Percentiles rank a stretch among this genome's conserved stretches.
phyloP scores from a whole-genome alignment of 192 early-diverging fungal genomes.

The Hyaloraphidium curvatum region DNA sequence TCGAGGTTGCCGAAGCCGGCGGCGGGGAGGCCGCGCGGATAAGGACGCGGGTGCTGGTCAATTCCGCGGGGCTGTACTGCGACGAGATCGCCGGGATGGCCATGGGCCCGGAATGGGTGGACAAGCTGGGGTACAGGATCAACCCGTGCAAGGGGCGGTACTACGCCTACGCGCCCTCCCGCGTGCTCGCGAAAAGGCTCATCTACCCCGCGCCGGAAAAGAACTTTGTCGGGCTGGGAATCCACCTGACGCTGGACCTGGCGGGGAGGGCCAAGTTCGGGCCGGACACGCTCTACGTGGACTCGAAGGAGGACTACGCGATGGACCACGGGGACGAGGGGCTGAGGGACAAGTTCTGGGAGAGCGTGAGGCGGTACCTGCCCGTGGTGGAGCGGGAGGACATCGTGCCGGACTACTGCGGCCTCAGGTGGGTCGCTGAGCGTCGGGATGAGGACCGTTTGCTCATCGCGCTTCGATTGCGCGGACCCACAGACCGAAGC shows the following conservation, averaged over 20 bases:
- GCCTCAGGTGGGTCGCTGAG: constrained; percentile 37
- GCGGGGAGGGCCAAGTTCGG: constrained; percentile 57
- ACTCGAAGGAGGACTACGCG: constrained; percentile 33
- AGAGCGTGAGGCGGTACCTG: constrained; percentile 35
- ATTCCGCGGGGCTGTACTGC: constrained; percentile 54
- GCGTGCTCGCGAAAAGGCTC: constrained; percentile 25
- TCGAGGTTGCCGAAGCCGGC: constrained; percentile 22
- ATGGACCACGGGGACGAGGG: constrained; percentile 17
- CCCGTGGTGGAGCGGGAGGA: constrained; percentile 29
- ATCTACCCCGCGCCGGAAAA: constrained; percentile 67
- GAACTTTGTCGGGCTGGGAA: constrained; percentile 47
- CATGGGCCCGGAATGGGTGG: not conserved
- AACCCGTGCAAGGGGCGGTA: constrained; percentile 67
- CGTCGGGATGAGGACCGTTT: not conserved
- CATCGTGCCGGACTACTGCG: constrained; percentile 50
- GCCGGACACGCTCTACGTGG: constrained; percentile 46
- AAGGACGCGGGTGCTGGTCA: constrained; percentile 40
- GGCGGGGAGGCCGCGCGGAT: constrained; percentile 22
- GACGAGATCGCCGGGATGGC: constrained; percentile 37
- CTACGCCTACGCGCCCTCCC: constrained; percentile 16
- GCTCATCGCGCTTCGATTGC: not conserved
- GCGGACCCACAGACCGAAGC: constrained; percentile 41
- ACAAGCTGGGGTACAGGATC: constrained; percentile 23
- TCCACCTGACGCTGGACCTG: constrained; percentile 64
- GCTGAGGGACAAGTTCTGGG: not conserved